Evolutionary conservation across 257 asterid genomes (phyloP).

Genomic region (Nicotiana knightiana): DNA sequence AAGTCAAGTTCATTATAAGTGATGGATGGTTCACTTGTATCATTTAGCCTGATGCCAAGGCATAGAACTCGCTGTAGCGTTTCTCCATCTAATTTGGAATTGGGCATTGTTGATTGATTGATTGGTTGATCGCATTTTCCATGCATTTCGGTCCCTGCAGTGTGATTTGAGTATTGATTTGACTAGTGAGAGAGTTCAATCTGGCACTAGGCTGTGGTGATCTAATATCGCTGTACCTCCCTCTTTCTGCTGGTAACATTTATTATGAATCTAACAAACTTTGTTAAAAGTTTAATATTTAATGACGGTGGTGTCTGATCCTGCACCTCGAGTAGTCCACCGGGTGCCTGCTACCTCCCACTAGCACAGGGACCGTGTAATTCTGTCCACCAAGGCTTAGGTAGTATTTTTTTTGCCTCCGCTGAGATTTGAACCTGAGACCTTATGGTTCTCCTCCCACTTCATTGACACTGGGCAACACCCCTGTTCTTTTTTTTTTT

Average conservation of each 20-base stretch:
- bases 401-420: no score
- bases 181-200: not conserved
- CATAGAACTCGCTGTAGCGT: no score
- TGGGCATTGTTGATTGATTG: slow-evolving; percentile 2
- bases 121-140: not conserved
- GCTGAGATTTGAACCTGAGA: no score
- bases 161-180: not conserved
- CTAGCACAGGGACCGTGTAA: no score
- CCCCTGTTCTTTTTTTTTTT: no score
- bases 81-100: not conserved
- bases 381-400: no score
- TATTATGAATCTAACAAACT: not conserved
- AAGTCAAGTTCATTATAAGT: not conserved
- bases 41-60: not conserved
- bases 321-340: no score
- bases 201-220: not conserved
- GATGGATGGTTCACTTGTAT: not conserved
- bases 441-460: no score
- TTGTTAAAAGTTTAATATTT: not conserved
- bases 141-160: not conserved
- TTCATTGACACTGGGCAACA: no score
- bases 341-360: no score
- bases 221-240: not conserved
- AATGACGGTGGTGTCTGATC: no score
- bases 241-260: not conserved